Base-by-base conservation (phyloP, 345 rosid species). In the Dimocarpus longan region DNA sequence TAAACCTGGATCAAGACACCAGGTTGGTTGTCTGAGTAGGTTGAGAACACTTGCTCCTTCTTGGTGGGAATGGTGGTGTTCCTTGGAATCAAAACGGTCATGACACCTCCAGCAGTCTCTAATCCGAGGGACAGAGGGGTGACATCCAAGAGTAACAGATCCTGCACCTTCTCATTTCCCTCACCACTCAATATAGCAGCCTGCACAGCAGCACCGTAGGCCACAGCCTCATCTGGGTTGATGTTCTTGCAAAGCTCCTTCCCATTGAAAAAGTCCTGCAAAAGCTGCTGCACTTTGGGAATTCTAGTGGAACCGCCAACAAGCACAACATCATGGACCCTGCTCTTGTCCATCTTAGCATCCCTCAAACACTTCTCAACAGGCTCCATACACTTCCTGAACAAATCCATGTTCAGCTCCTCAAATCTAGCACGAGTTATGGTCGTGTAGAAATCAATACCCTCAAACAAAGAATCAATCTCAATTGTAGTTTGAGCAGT, bases 341-440 rank as follows among this genome's bases (percentile, higher is more conserved):
- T 70, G 75, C 85, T 85, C 81, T 88, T 88, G 82, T 88, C 91
- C 87, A 88, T 85, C 84, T 87, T 85, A 18, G 90, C 90, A 84
- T 87, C 90, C 42, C 88, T 87, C 81, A 87, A 50, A 64, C 90
- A 87, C 44, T 87, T 87, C 86, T 87, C 90, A 0, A 87, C 90
- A 0, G 90, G 88, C 69, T 87, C 87, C 90, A 87, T 87, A 50
- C 88, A 87, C 73, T 83, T 85, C 46, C 88, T 85, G 66, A 87
- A 85, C 1, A 87, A 73, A 70, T 87, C 90, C 90, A 87, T 87
- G 74, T 85, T 85, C 16, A 87, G 85, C 59, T 87, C 86, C 80
- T 87, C 90, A 6, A 87, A 87, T 52, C 90, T 79, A 3, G 88
- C 90, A 69, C 88, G 86, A 66, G 90, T 87, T 2, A 87, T 80